Evolutionary conservation across 345 rosid species (phyloP), one percentile per base, ranked within the genome.

Genomic region (Melaleuca alternifolia): DNA sequence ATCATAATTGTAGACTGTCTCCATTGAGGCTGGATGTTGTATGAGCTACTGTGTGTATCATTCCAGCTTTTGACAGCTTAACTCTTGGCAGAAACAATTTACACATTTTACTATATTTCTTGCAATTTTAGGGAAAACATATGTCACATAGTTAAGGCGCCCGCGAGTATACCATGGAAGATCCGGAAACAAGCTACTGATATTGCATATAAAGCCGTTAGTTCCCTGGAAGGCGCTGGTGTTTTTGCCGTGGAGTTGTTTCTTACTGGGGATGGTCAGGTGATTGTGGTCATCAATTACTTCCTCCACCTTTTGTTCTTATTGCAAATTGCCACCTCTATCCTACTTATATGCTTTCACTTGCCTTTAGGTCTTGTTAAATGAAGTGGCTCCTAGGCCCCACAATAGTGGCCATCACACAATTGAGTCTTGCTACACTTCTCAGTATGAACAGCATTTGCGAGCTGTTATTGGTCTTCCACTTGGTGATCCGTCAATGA

Each of bases 391-490:
- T 53, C 98, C 99, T 6, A 94, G 99, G 92, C 97, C 98, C 87
- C 99, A 97, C 89, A 97, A 97, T 88, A 96, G 99, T 82, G 99
- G 99, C 83, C 99, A 97, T 90, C 98, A 97, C 89, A 96, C 99
- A 26, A 97, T 97, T 83, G 99, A 97, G 90, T 87, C 97, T 37
- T 97, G 99, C 93, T 95, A 92, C 89, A 96, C 99, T 87, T 97
- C 99, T 77, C 99, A 97, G 88, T 97, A 65, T 89, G 97, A 97
- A 84, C 99, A 97, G 71, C 99, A 96, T 89, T 91, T 97, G 90
- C 92, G 98, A 76, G 99, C 98, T 88, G 95, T 96, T 87, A 89
- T 93, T 83, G 99, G 98, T 85, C 97, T 96, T 91, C 98, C 99
- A 30, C 99, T 96, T 15, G 98, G 99, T 83, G 99, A 97, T 93